Evolutionary conservation across 2,329 filamentous ascomycete genomes (phyloP).

Genomic region (Huntiella omanensis): DNA sequence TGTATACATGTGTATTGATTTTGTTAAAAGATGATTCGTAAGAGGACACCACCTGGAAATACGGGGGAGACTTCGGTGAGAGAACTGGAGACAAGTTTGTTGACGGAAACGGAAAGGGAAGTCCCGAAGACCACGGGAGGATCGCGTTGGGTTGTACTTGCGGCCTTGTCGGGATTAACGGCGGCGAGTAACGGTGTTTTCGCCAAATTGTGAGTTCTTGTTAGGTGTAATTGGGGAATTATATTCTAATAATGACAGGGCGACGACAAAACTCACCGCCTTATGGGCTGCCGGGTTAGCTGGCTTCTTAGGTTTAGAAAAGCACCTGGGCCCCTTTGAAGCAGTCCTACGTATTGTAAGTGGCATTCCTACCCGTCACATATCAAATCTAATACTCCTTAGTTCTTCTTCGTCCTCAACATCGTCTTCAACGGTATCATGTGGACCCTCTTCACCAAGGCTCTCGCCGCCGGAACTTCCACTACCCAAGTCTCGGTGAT

Average conservation of each 20-base stretch:
- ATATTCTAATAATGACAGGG: constrained; percentile 19
- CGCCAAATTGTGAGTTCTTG: constrained; percentile 50
- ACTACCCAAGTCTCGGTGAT: constrained; percentile 67
- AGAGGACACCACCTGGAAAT: no score
- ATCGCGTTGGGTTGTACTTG: constrained; percentile 43
- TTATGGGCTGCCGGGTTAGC: constrained; percentile 28
- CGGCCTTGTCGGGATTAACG: constrained; percentile 55
- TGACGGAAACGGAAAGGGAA: no score
- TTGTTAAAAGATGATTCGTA: no score
- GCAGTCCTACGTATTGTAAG: constrained; percentile 30
- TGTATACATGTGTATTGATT: no score
- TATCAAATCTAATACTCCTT: neutral
- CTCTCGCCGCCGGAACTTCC: constrained; percentile 53
- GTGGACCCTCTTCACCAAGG: constrained; percentile 69
- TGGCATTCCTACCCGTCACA: constrained; percentile 5
- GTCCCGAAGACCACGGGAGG: neutral
- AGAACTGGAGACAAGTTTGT: no score
- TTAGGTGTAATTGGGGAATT: neutral
- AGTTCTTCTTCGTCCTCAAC: constrained; percentile 61
- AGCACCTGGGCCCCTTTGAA: constrained; percentile 26
- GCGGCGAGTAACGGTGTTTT: constrained; percentile 70
- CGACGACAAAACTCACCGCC: constrained; percentile 36
- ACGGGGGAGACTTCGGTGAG: no score
- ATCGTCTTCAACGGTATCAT: constrained; percentile 60
- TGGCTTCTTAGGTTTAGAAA: constrained; percentile 23